Base-by-base conservation (phyloP, 768 basidiomycete species). In the Mycena filopes region DNA sequence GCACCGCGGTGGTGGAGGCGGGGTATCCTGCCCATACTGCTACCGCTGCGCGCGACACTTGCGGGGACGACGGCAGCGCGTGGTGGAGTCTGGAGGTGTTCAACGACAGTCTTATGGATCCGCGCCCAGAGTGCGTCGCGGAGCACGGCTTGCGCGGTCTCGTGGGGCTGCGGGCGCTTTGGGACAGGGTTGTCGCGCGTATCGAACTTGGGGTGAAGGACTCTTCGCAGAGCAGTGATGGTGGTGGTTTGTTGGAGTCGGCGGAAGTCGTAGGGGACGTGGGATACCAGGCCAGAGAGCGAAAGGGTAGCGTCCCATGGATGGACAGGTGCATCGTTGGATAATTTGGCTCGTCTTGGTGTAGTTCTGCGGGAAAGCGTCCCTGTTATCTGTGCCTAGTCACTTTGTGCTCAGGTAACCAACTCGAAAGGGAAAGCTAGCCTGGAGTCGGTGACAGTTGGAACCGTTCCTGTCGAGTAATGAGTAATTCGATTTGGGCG, bases 21-120 rank as follows among this genome's bases (percentile, higher is more conserved):
- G 79, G 80, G 4, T 82, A 78, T 66, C 46, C 59, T 13, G 58
- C 58, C 4, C 33, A n/a, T n/a, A n/a, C n/a, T n/a, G n/a, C n/a
- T n/a, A n/a, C n/a, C n/a, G n/a, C 31, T 3, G 45, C 18, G 21
- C 23, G 43, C 15, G 20, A 49, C 46, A 42, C 50, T 3, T 55
- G 57, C 26, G 43, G 56, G 21, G 63, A 65, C 50, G 43, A 38
- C 25, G 58, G 42, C 33, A 65, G 59, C 5, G 81, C 79, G 5
- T 74, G 75, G 54, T 79, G 80, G 75, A 77, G 75, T 20, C 57
- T 80, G 49, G 81, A 82, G 70, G 77, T 81, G 7, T 82, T 81
- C 59, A 81, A 81, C 66, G 73, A 69, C 18, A 75, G 72, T 40
- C 55, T 81, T 38, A 55, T 63, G 33, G 75, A 76, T 21, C 48